phyloP scores from a whole-genome alignment of 225 moss, liverwort and hornwort species.

The Asterella californica region DNA sequence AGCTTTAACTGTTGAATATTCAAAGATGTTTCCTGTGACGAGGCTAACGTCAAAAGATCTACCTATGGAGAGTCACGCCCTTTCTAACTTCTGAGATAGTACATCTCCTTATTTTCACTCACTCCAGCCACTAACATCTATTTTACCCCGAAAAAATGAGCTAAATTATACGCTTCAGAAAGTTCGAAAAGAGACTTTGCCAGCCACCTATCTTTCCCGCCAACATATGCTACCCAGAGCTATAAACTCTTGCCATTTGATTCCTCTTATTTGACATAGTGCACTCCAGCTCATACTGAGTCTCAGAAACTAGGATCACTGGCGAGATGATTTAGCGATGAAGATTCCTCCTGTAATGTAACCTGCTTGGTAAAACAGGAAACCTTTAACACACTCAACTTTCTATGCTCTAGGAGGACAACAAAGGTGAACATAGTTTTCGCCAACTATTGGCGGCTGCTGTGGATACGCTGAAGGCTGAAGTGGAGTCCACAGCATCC shows the following conservation, averaged over 20 bases:
- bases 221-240: not conserved
- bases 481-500: conserved; percentile 37
- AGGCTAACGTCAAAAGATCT: not conserved
- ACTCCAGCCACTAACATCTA: not conserved
- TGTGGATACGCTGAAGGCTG: conserved; percentile 39
- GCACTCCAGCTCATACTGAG: not conserved
- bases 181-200: no score
- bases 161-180: not conserved
- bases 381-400: conserved; percentile 10
- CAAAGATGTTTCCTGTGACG: not conserved
- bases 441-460: conserved; percentile 32
- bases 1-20: not conserved
- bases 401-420: conserved; percentile 34
- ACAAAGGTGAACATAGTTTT: conserved; percentile 19
- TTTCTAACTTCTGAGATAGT: not conserved
- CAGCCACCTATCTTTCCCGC: not conserved
- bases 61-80: not conserved
- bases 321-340: not conserved
- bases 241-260: not conserved
- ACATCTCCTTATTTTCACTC: not conserved
- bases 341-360: not conserved
- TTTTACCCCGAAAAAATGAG: not conserved
- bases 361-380: not conserved
- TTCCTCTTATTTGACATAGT: not conserved
- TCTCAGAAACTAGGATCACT: not conserved